Percentiles rank a stretch among this genome's conserved stretches.
Conservation (phyloP, 192 early-diverging fungal genomes). For the Anaeromyces robustus region DNA sequence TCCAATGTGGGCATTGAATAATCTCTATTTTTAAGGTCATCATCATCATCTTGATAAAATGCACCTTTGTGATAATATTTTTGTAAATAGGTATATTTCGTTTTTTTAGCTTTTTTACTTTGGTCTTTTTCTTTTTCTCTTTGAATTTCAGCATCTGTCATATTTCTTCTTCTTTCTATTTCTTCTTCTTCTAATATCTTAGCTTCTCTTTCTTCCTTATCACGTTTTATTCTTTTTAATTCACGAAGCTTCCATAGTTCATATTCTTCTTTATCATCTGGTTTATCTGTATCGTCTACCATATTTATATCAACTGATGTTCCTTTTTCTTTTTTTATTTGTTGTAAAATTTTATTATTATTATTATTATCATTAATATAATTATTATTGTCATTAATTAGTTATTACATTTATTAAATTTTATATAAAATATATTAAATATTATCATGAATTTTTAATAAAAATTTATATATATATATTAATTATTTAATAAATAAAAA, state of each 20-base stretch:
- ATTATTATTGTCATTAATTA: too few relatives aligned
- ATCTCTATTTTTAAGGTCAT: slow-evolving; percentile 43
- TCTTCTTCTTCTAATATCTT: slow-evolving; percentile 62
- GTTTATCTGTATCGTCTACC: slow-evolving; percentile 82
- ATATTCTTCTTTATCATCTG: slow-evolving; percentile 77
- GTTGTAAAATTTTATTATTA: too few relatives aligned
- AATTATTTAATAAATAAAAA: too few relatives aligned
- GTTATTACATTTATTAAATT: slow-evolving; percentile 14
- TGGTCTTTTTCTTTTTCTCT: slow-evolving; percentile 51
- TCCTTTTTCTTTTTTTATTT: slow-evolving; percentile 12
- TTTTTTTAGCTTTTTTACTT: slow-evolving; percentile 40
- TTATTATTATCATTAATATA: too few relatives aligned
- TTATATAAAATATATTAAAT: slow-evolving; percentile 5
- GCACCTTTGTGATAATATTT: slow-evolving; percentile 82
- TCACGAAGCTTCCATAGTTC: slow-evolving; percentile 85
- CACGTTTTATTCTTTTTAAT: slow-evolving; percentile 71
- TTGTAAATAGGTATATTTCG: slow-evolving; percentile 45
- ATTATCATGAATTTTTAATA: not conserved
- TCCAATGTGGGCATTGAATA: slow-evolving; percentile 56
- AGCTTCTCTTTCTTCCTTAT: slow-evolving; percentile 54
- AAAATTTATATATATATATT: slow-evolving; percentile 1
- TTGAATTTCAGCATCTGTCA: slow-evolving; percentile 70
- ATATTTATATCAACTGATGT: slow-evolving; percentile 16
- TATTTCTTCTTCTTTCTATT: slow-evolving; percentile 53
- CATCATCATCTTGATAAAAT: slow-evolving; percentile 51